Percentiles rank a stretch among this genome's conserved stretches.
Evolutionary conservation across 116 monocot species (phyloP).

Genomic region (Posidonia oceanica): DNA sequence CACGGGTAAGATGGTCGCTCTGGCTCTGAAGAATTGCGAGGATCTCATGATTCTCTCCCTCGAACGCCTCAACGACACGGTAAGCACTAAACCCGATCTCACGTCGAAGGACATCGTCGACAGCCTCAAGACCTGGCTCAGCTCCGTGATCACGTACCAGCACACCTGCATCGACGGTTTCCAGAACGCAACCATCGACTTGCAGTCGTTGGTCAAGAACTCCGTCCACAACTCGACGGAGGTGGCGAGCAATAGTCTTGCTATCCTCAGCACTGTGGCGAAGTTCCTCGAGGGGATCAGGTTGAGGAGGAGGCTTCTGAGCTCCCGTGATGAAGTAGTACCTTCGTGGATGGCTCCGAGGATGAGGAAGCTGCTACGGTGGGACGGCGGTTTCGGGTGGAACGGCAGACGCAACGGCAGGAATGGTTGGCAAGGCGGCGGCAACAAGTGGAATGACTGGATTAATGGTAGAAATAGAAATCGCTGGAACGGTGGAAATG

Average conservation of each 20-base stretch:
- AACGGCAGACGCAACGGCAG: neutral
- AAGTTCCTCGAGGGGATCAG: constrained; percentile 19
- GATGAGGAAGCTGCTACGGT: constrained; percentile 5
- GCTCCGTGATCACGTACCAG: constrained; percentile 29
- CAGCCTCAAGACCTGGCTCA: constrained; percentile 43
- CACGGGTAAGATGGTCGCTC: neutral
- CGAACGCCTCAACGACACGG: constrained; percentile 21
- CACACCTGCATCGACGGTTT: constrained; percentile 40
- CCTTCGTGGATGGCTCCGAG: neutral
- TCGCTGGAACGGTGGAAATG: neutral
- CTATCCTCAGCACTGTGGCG: constrained; percentile 19
- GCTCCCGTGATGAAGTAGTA: neutral
- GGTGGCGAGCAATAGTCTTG: constrained; percentile 44
- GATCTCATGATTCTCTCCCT: constrained; percentile 25
- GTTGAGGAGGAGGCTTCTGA: constrained; percentile 8
- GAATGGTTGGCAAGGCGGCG: neutral
- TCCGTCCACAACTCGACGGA: constrained; percentile 28
- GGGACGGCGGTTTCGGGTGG: neutral
- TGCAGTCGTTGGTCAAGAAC: constrained; percentile 4
- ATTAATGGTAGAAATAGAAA: neutral
- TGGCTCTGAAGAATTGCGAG: constrained; percentile 17
- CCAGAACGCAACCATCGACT: constrained; percentile 3
- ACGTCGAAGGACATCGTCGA: constrained; percentile 13
- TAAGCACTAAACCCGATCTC: constrained; percentile 10
- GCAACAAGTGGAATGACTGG: neutral